Base-by-base conservation (phyloP, 2,329 filamentous ascomycete genomes). In the Pseudogymnoascus destructans region DNA sequence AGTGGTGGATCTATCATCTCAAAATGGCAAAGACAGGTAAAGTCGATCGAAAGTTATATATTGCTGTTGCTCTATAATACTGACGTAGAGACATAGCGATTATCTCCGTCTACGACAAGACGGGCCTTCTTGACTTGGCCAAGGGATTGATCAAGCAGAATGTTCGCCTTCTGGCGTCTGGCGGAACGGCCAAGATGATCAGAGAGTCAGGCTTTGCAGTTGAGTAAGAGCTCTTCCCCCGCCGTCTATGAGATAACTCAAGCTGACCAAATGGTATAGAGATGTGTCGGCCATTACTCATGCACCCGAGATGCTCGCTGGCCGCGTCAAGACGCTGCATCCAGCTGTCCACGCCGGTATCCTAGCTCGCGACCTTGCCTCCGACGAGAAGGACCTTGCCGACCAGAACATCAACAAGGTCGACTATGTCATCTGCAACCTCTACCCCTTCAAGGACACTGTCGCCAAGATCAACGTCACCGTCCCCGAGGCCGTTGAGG, bases 401-500 rank as follows among this genome's bases (percentile, higher is more conserved):
- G 87, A 93, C 73, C 89, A 95, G 75, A 93, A 90, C 74, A 95
- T 95, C 72, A 81, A 87, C 76, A 95, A 95, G 76, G 89, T 95
- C 61, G 89, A 95, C 79, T 95, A 86, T 67, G 89, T 95, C 66
- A 86, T 98, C 71, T 97, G 93, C 85, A 98, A 98, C 76, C 81
- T 98, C 59, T 97, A 98, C 74, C 93, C 93, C 10, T 98, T 98
- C 84, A 96, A 96, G 78, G 91, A 97, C 72, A 98, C 93, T 30
- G 85, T 98, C 66, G 87, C 90, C 67, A 95, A 96, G 79, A 84
- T 95, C 77, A 95, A 95, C 69, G 93, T 98, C 68, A 97, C 92
- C 61, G 88, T 98, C 63, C 84, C 89, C 57, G 92, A 98, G 75
- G 93, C 93, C 57, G 92, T 98, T 36, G 93, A 98, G 76, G 93